A percentile compares a stretch with the other conserved stretches of the same genome.
phyloP scores from a whole-genome alignment of 192 early-diverging fungal species.

The Entomortierella parvispora region DNA sequence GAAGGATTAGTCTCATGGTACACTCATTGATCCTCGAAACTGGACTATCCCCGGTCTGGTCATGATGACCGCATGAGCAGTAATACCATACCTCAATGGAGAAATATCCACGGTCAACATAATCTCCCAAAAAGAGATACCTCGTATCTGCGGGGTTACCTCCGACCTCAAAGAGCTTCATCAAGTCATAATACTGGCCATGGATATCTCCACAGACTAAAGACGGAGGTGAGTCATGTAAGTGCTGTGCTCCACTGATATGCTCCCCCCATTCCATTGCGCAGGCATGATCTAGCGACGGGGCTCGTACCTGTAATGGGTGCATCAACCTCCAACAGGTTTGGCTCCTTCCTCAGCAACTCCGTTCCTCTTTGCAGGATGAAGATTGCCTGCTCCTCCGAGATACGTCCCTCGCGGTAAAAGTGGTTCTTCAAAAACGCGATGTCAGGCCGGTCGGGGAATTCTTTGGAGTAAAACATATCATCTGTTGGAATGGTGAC shows the following conservation, averaged over 20 bases:
- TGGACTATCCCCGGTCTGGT: not conserved
- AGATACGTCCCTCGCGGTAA: conserved; percentile 90
- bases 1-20: not conserved
- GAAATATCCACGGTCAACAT: conserved; percentile 97
- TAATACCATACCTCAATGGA: conserved; percentile 85
- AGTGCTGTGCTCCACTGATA: not conserved
- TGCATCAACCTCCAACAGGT: conserved; percentile 87
- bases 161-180: conserved; percentile 98
- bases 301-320: conserved; percentile 82
- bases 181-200: conserved; percentile 97
- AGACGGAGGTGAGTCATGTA: not conserved
- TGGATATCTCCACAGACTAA: conserved; percentile 97
- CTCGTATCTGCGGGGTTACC: conserved; percentile 90
- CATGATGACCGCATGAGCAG: conserved; percentile 4
- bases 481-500: conserved; percentile 59
- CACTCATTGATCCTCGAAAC: too few relatives aligned
- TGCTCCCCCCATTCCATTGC: too few relatives aligned
- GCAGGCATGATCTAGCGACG: not conserved
- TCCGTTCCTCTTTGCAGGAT: conserved; percentile 88
- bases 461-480: conserved; percentile 64
- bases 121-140: conserved; percentile 96
- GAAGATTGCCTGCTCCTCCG: conserved; percentile 89
- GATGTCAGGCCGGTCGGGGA: conserved; percentile 77
- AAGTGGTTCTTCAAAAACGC: conserved; percentile 93
- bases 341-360: conserved; percentile 83